phyloP scores from a whole-genome alignment of 2,329 filamentous ascomycete species.

The Tolypocladium album region DNA sequence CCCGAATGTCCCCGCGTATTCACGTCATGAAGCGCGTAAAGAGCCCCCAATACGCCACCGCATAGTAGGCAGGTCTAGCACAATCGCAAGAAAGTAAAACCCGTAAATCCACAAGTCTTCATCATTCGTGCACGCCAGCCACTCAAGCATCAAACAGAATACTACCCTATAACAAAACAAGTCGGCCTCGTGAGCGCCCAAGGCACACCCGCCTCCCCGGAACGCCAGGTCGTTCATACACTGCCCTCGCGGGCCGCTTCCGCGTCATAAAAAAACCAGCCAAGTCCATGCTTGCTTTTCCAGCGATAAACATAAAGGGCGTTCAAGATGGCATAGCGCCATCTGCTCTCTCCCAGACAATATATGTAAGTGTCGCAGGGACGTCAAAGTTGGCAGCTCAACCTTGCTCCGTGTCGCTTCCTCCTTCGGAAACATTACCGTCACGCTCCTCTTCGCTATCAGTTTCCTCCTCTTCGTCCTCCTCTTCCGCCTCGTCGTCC shows the following conservation, averaged over 20 bases:
- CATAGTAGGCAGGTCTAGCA: not conserved
- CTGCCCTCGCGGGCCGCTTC: not conserved
- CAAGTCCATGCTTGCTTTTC: not conserved
- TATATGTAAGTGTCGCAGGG: not conserved
- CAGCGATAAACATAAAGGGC: not conserved
- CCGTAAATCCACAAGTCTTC: not conserved
- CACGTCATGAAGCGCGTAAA: conserved; percentile 32
- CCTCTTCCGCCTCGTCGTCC: conserved; percentile 6
- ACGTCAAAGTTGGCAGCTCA: not conserved
- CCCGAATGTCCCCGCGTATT: conserved; percentile 46
- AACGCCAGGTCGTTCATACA: not conserved
- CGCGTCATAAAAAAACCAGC: not conserved
- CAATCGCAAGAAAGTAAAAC: not conserved
- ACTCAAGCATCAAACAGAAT: not conserved
- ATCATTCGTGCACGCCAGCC: not conserved
- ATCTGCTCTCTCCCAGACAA: not conserved
- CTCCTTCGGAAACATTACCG: conserved; percentile 3
- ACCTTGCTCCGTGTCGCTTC: conserved; percentile 13
- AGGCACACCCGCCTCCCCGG: not conserved
- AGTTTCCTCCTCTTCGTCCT: conserved; percentile 16
- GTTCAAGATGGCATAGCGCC: not conserved
- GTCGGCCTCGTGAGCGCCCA: not conserved
- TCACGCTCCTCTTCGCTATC: conserved; percentile 8
- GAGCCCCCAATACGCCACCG: not conserved
- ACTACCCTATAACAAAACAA: not conserved